Evolutionary conservation across 352 stramenopile species (phyloP), one percentile per base, ranked within the genome.

Genomic region (Phytophthora citricola): DNA sequence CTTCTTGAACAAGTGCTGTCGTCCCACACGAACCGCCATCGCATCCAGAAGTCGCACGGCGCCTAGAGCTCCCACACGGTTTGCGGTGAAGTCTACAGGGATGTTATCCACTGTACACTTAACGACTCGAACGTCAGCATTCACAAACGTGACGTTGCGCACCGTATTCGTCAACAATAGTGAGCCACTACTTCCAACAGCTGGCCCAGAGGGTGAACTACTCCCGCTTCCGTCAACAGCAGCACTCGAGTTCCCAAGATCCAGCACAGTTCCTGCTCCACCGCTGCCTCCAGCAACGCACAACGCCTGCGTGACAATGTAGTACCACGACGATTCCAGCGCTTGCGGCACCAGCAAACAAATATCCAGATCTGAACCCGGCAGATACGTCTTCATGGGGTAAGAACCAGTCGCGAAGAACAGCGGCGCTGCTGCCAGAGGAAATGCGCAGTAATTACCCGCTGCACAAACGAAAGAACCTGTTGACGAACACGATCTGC

Each of bases 71-170:
- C 85, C 88, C 8, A 95, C 74, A 20, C 87, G 86, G 52, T 97
- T 97, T 8, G 83, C 89, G 1, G 87, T 97, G 9, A 97, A 74
- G 58, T 97, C 90, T 43, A 97, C 90, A 27, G 87, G 78, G 5
- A 97, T 81, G 56, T 97, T 96, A 79, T 97, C 90, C 41, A 97
- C 81, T 39, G 91, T 96, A 73, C 90, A 97, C 73, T 97, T 96
- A 61, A 97, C 87, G 11, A 94, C 85, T 14, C 88, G 83, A 43
- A 95, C 86, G 52, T 96, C 88, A 2, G 88, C 87, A 58, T 97
- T 97, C 48, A 97, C 86, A 66, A 97, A 95, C 29, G 76, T 96
- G 50, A 97, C 90, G 51, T 97, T 97, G 50, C 87, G 87, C 27
- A 95, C 87, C 1, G 83, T 91, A 54, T 91, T 79, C 8, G 74